Base-by-base conservation (phyloP, 2,329 filamentous ascomycete species). In the Neodidymelliopsis sp. region DNA sequence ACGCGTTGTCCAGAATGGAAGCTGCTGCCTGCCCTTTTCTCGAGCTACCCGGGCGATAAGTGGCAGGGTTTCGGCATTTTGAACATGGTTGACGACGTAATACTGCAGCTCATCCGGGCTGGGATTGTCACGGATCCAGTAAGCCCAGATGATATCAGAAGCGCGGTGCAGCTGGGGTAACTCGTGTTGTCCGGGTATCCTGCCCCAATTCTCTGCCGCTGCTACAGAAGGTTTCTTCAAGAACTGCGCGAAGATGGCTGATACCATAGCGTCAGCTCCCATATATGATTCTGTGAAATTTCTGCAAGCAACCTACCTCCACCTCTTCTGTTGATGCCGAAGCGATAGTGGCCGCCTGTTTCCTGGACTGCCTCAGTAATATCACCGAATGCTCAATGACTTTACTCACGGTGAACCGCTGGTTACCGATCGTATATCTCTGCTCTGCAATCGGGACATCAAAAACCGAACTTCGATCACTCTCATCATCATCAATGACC, bases 81-180 rank as follows among this genome's bases (percentile, higher is more conserved):
- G 7, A 12, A 56, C 27, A 2, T 19, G 30, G 13, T 30, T 24
- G 15, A 34, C 40, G 23, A 52, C 40, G 15, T 56, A 54, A 19
- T 60, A 56, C 0, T 22, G 34, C 25, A 57, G 48, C 4, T 45
- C 54, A 6, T 27, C 20, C 1, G 52, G 24, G 16, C 46, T 35
- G 4, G 29, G 19, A 15, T 49, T 47, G 6, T 49, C 36, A 4
- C 34, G 44, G 19, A 25, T 9, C 44, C 49, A 56, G 28, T 27
- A 50, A 9, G 34, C 49, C 53, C 53, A 56, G 18, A 53, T 25
- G 22, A 56, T n/a, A 18, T 56, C 53, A 16, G 53, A 44, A 4
- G 43, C 8, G 6, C n/a, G 15, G 4, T 25, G 13, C 2, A 56
- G 37, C 12, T 31, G 19, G 4, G 53, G 53, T 4, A 53, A 49